Base-by-base conservation (phyloP, 768 basidiomycete genomes). In the Thelephora aurantiotincta region DNA sequence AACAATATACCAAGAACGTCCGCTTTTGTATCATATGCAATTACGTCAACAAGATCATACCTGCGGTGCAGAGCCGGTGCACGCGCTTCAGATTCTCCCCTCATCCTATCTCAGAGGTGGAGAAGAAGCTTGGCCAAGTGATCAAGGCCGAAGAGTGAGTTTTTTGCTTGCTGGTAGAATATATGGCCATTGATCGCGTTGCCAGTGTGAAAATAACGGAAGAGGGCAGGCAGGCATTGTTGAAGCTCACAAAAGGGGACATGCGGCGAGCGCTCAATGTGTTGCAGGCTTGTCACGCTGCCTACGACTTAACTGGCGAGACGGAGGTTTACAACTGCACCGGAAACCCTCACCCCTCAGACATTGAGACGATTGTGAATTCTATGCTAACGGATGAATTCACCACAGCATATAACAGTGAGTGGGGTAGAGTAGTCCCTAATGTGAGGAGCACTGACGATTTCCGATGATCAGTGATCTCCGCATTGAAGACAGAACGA, bases 11-110 rank as follows among this genome's bases (percentile, higher is more conserved):
- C 16, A 90, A 84, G 66, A 98, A 98, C 58, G 96, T 97, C 54
- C 82, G 96, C 35, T 99, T 99, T 65, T 99, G 96, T 66, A 99
- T 99, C 58, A 94, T 99, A 50, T 98, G 96, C 73, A 99, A 99
- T 66, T 99, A 99, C 57, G 96, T 98, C 63, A 98, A 98, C 75
- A 98, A 97, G 65, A 98, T 99, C 58, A 80, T 84, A 1, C 96
- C 96, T 2, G 96, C 96, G 33, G 96, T 99, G 44, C 96, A 99
- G 65, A 96, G 91, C 65, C 85, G 96, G 44, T 98, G 96, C 66
- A 99, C 96, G 5, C 75, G 94, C 37, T 99, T 98, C 67, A 76
- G 96, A 43, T 98, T 99, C 68, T 93, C 89, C 7, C 96, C 96
- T 1, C 64, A 98, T 16, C 90, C 92, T 1, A 78, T 83, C 13